Base-by-base conservation (phyloP, 371 early-diverging fungal species). In the Syncephalastrum racemosum region DNA sequence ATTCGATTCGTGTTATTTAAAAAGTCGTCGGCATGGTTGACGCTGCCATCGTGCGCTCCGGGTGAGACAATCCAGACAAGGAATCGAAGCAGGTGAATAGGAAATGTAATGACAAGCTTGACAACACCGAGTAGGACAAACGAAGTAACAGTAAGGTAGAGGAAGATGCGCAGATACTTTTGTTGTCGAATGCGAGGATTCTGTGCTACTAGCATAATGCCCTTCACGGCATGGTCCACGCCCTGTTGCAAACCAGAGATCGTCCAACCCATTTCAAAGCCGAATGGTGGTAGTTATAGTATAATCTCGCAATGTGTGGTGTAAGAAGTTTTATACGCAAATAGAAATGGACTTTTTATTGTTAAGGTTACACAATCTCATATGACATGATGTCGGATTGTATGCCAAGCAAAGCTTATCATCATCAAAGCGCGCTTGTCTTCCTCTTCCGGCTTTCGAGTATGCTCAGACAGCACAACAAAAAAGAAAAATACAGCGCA, bases 101-200 rank as follows among this genome's bases (percentile, higher is more conserved):
- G 66, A 36, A 71, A 18, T 20, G 63, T 60, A 25, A 61, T 55
- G 3, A 66, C 56, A 48, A 73, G 56, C 51, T 70, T 60, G 18
- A 60, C 14, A 4, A 76, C 54, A 3, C 67, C 54, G 44, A 80
- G 45, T 15, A 71, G 67, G 16, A 81, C 59, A 47, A 81, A 69
- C 2, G 85, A 80, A 6, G 79, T 59, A 23, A 73, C 53, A 13
- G 78, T 67, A 1, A 83, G 71, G 58, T 78, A 81, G 4, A 77
- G 46, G 27, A 85, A 66, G 10, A 81, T 64, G 16, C 74, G 75
- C n/a, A 82, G 56, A 53, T 77, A 67, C 1, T 72, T 73, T 56
- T 76, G 70, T 45, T 75, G 71, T 31, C 73, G 64, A 50, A 85
- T 68, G 22, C 70, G 59, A 0, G 85, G 85, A 56, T 85, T 82